These are phyloP conservation scores for Actinomortierella wolfii DNA, from an alignment of 371 early-diverging fungal species.

Conservation along the genomic window DNA sequence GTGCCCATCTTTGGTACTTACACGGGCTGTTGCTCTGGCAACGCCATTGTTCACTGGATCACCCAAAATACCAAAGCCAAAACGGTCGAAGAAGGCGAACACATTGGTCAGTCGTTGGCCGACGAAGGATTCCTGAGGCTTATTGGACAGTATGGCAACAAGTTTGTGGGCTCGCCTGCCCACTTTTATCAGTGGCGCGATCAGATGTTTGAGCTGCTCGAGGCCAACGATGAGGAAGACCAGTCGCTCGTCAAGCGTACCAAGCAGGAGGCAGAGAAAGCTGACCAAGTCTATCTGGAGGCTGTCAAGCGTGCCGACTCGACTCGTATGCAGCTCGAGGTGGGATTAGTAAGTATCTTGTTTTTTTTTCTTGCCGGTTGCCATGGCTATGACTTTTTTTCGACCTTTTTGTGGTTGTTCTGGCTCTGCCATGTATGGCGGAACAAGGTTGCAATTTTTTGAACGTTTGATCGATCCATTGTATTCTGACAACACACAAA, in stretches of 20 bases:
- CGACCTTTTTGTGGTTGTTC: neutral
- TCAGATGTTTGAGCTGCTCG: slow-evolving; percentile 51
- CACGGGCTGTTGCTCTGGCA: slow-evolving; percentile 68
- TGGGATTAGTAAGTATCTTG: slow-evolving; percentile 62
- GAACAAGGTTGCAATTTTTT: no score
- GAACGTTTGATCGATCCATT: no score
- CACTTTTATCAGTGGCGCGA: slow-evolving; percentile 76
- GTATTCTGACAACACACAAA: no score
- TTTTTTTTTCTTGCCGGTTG: slow-evolving; percentile 12
- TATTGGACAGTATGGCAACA: slow-evolving; percentile 74
- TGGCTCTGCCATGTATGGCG: no score
- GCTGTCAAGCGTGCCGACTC: slow-evolving; percentile 68
- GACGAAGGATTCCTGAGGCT: slow-evolving; percentile 66
- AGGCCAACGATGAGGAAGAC: slow-evolving; percentile 40
- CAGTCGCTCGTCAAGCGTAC: slow-evolving; percentile 54
- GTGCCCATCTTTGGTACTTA: slow-evolving; percentile 76
- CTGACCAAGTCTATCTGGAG: slow-evolving; percentile 65
- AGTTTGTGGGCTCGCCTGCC: slow-evolving; percentile 64
- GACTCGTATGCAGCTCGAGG: slow-evolving; percentile 72
- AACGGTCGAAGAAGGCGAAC: slow-evolving; percentile 69
- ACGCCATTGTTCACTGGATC: slow-evolving; percentile 73
- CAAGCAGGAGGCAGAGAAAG: slow-evolving; percentile 65
- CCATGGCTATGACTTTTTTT: neutral
- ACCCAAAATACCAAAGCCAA: slow-evolving; percentile 66
- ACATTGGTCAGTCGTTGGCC: slow-evolving; percentile 74